Base-by-base conservation (phyloP, 2,329 filamentous ascomycete genomes). In the Ceratocystis cacaofunesta region DNA sequence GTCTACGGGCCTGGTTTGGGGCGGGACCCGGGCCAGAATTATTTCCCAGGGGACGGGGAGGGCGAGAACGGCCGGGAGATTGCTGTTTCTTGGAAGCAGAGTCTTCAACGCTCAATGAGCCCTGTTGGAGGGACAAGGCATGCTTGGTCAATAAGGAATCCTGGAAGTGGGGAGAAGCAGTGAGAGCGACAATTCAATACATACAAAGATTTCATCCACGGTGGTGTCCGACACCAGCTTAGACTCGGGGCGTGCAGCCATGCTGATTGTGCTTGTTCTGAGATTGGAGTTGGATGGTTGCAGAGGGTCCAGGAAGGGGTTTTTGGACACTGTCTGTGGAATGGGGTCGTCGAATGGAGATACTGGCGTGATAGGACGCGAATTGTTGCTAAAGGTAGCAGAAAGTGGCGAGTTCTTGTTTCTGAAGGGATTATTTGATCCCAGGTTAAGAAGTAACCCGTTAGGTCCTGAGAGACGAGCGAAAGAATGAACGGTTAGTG, bases 381-480 rank as follows among this genome's bases (percentile, higher is more conserved):
- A 72, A 68, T 55, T 77, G 69, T 68, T 72, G 72, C 68, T 69
- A 71, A 74, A 64, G 76, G 63, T 67, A 46, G 65, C 62, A 60
- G 67, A 68, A 28, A 68, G 73, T 62, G 82, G 86, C 69, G 87
- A 89, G 46, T 79, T 78, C 69, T 85, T 84, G 75, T 89, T 89
- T 78, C 88, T 86, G 72, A 84, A 92, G 68, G 88, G 88, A 73
- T 92, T 92, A 80, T 91, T 91, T 74, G 88, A 91, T 74, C 86
- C 85, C 72, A 91, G 82, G 75, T 85, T 87, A 74, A 87, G 77
- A 65, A 82, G 78, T 72, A 87, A 78, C 70, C 79, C 80, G 65
- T 67, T 67, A 46, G 65, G 65, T 55, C 65, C 65, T 72, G 71
- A 73, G 74, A 75, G 71, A 73, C 72, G 72, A 72, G 74, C 75